Conservation (phyloP, 441 rosid species). For the Erodium moschatum region DNA sequence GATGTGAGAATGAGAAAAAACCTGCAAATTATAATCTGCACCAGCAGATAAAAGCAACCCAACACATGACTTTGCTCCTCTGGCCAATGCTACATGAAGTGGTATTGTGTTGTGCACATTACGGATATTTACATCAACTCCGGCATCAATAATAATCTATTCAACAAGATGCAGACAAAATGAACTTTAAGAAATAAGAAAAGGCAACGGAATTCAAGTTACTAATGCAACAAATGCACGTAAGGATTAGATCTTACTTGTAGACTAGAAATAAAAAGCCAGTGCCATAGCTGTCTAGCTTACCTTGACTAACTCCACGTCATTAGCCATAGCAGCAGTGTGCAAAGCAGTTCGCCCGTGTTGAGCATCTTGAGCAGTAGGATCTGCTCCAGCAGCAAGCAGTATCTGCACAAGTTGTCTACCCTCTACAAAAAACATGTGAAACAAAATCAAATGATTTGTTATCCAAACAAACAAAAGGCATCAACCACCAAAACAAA, state of each 20-base stretch:
- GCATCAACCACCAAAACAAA: not conserved
- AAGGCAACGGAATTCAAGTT: constrained; percentile 4
- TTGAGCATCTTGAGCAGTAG: constrained; percentile 77
- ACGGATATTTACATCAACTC: constrained; percentile 86
- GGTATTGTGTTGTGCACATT: constrained; percentile 83
- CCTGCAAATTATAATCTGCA: constrained; percentile 91
- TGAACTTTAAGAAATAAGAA: not conserved
- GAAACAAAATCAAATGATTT: not conserved
- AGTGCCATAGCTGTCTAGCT: constrained; percentile 21
- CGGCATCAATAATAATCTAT: constrained; percentile 92
- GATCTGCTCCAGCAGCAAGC: constrained; percentile 94
- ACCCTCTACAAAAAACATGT: constrained; percentile 55
- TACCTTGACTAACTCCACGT: constrained; percentile 84
- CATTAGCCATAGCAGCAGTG: constrained; percentile 91
- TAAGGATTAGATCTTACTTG: not conserved
- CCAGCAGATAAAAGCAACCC: constrained; percentile 79
- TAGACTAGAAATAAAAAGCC: not conserved
- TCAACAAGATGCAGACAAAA: constrained; percentile 19
- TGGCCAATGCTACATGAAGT: constrained; percentile 90
- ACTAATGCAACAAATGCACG: constrained; percentile 6
- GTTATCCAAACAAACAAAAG: not conserved
- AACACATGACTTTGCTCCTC: constrained; percentile 90
- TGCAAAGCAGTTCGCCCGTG: constrained; percentile 91
- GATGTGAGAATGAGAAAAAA: constrained; percentile 18
- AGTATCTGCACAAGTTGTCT: constrained; percentile 74